A percentile compares a stretch with the other conserved stretches of the same genome.
Evolutionary conservation across 768 basidiomycete genomes (phyloP).

Genomic region (Harrya chromipes): DNA sequence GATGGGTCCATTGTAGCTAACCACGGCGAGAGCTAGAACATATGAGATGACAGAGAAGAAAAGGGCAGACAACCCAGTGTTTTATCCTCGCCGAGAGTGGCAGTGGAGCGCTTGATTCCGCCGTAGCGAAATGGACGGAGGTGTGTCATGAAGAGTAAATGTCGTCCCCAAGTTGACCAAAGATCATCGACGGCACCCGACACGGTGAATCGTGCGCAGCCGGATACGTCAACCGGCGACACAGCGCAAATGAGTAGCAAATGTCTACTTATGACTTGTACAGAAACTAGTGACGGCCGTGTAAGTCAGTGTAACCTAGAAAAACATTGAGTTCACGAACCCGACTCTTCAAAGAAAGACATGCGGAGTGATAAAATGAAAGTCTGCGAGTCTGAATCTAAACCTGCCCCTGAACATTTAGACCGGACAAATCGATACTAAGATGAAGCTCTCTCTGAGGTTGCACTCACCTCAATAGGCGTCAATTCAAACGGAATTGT

Average conservation of each 20-base stretch:
- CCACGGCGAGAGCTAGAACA: not conserved
- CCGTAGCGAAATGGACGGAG: not conserved
- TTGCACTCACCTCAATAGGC: too few species aligned
- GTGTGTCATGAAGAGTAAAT: conserved; percentile 10
- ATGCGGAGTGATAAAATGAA: too few species aligned
- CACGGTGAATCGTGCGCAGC: not conserved
- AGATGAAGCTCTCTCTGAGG: too few species aligned
- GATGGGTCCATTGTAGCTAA: conserved; percentile 7
- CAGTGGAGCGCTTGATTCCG: not conserved
- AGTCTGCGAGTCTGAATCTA: too few species aligned
- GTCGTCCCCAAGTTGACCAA: not conserved
- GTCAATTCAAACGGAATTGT: too few species aligned
- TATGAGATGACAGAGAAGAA: not conserved
- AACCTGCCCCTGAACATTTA: too few species aligned
- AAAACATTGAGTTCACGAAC: too few species aligned
- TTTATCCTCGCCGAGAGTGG: conserved; percentile 8
- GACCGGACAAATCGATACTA: too few species aligned
- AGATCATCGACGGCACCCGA: not conserved
- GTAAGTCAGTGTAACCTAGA: too few species aligned
- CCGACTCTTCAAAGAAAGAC: too few species aligned
- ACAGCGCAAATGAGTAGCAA: not conserved
- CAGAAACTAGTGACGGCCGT: too few species aligned
- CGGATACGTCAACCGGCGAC: conserved; percentile 16
- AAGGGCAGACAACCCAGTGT: not conserved
- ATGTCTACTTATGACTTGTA: too few species aligned